Evolutionary conservation across 257 asterid genomes (phyloP), one percentile per base, ranked within the genome.

Genomic region (Solanum neorickii): DNA sequence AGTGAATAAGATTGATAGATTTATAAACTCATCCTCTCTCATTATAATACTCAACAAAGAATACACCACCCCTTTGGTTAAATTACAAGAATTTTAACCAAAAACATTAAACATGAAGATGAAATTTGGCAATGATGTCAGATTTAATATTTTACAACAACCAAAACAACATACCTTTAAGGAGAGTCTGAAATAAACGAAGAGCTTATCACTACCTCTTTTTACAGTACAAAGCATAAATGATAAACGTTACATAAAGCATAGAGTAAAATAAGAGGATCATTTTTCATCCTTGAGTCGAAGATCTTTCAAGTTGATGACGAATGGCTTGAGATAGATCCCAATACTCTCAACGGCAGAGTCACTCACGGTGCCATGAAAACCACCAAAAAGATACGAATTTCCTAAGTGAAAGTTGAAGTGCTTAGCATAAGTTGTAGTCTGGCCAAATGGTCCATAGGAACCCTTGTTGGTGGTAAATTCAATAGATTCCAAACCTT

Each of bases 381-480:
- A 91, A 13, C 94, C 94, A 35, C 90, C 89, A 47, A 93, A 93
- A 46, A 89, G 90, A 9, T 82, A 84, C 8, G 68, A 82, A 9
- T 87, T 82, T 46, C 92, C 93, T 3, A 91, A 85, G 27, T 39
- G 69, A 89, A 91, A 90, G 12, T 20, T 13, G 88, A 90, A 92
- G n/a, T 90, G 89, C 9, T 73, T 11, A 1, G 27, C 3, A 39
- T 0, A 0, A 33, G 0, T 1, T 72, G 15, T 10, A 60, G 69
- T 6, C 69, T 60, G 1, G 10, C 62, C 62, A 52, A 52, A 49
- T 5, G 65, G 12, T 25, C 42, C 42, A 31, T 69, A 31, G 12
- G 76, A 14, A 25, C 84, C 88, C 14, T 47, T 35, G 86, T 93
- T 92, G 23, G 92, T 9, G 42, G 0, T 56, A 20, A 56, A 18